Base-by-base conservation (phyloP, 805 yeast species). In the Diddensiella santjacobensis region DNA sequence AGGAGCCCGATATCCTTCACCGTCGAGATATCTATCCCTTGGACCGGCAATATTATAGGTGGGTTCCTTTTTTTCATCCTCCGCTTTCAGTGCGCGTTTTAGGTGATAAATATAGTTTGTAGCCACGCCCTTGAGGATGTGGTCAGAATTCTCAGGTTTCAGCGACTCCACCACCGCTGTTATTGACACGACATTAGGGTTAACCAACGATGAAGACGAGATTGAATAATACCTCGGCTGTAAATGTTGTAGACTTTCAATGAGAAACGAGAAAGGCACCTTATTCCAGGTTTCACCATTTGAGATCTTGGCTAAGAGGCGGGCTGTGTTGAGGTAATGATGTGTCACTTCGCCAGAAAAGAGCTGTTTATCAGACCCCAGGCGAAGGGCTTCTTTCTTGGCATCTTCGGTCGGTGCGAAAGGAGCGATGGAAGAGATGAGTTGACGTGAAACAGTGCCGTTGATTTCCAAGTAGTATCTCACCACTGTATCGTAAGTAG, bases 211-310 rank as follows among this genome's bases (percentile, higher is more conserved):
- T 3, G 96, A 87, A 1, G 97, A 90, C 1, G 97, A 90, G 57
- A 91, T 91, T 19, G 98, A 91, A 70, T 91, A 91, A 71, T 88
- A 91, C 67, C 99, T 90, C 37, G 97, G 96, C 66, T 85, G 95
- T 61, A 93, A 71, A 58, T 81, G 86, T 38, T 89, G 78, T 53
- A 93, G 66, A 24, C 84, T 76, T 71, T 91, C 99, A 58, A 90
- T 72, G 35, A 93, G 68, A 62, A 90, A 87, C 52, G 81, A 82
- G 72, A 91, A 84, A 26, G 98, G 96, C 42, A 91, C 85, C 13
- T 67, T 59, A 11, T 64, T 57, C 98, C 98, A 93, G n/a, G 78
- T 66, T 22, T 53, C 60, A 48, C 87, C 88, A 11, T 71, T 60
- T 13, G 96, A 84, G 40, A 90, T 65, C 19, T 66, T 49, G 42